These are phyloP conservation scores for Cercospora sp. DNA, from an alignment of 2,329 filamentous ascomycete species.

Conservation along the genomic window DNA sequence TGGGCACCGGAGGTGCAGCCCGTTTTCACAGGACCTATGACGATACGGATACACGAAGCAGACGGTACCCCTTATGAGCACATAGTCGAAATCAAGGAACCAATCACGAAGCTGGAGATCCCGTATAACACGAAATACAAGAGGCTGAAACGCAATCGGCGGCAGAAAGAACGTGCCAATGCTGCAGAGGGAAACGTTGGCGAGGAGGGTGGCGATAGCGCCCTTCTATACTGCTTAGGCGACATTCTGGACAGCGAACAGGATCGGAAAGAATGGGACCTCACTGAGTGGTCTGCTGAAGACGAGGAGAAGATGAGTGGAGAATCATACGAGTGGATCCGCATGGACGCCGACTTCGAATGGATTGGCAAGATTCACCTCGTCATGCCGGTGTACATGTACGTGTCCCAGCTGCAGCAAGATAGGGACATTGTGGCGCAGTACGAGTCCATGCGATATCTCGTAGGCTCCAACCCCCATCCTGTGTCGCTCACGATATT, in stretches of 20 bases:
- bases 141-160: constrained; percentile 82
- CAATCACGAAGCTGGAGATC: constrained; percentile 82
- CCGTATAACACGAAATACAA: constrained; percentile 99
- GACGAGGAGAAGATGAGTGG: constrained; percentile 90
- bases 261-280: constrained; percentile 78
- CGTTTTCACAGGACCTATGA: constrained; percentile 96
- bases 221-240: constrained; percentile 85
- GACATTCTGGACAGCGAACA: constrained; percentile 83
- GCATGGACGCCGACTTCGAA: constrained; percentile 96
- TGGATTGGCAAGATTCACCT: constrained; percentile 87
- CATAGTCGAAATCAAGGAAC: constrained; percentile 91
- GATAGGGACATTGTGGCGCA: constrained; percentile 95
- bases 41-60: constrained; percentile 94
- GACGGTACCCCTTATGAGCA: constrained; percentile 98
- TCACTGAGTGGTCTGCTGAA: constrained; percentile 86
- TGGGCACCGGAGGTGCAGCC: constrained; percentile 60
- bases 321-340: constrained; percentile 98
- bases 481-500: constrained; percentile 86
- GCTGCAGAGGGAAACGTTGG: constrained; percentile 62
- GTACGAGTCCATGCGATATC: constrained; percentile 50
- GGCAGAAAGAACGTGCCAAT: constrained; percentile 73
- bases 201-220: constrained; percentile 62
- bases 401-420: constrained; percentile 93
- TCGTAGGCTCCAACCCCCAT: constrained; percentile 57
- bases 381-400: constrained; percentile 94